Evolutionary conservation across 129 eudicot species (phyloP).

Genomic region (Chrysanthemum lavandulifolium): DNA sequence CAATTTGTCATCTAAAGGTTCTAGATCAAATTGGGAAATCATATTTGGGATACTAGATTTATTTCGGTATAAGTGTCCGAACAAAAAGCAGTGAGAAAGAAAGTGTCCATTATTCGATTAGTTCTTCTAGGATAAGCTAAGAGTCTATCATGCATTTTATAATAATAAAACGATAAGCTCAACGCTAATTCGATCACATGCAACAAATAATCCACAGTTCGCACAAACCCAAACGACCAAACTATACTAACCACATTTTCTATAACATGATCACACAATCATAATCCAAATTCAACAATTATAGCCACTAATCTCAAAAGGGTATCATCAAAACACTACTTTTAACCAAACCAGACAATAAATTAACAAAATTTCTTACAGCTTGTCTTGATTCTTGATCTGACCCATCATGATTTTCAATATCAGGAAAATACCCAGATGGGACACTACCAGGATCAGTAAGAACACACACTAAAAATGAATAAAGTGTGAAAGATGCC

Average conservation of each 20-base stretch:
- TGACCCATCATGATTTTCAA: slow-evolving; percentile 51
- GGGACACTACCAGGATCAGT: slow-evolving; percentile 81
- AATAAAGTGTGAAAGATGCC: slow-evolving; percentile 49
- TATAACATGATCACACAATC: neutral
- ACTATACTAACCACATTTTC: neutral
- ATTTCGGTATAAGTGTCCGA: too few relatives aligned
- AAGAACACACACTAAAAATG: slow-evolving; percentile 60
- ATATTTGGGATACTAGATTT: too few relatives aligned
- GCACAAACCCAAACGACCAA: neutral
- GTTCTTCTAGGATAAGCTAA: too few relatives aligned
- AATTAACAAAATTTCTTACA: slow-evolving; percentile 40
- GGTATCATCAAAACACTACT: neutral
- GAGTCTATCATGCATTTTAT: too few relatives aligned
- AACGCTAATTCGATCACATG: too few relatives aligned
- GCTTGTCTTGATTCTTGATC: slow-evolving; percentile 58
- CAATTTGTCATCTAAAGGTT: too few relatives aligned
- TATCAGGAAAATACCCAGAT: slow-evolving; percentile 70
- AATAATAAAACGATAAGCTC: too few relatives aligned
- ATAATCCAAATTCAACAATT: slow-evolving; percentile 4
- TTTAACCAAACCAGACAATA: neutral
- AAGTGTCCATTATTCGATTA: too few relatives aligned
- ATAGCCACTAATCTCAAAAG: neutral
- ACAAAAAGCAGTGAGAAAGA: too few relatives aligned
- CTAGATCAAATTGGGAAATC: too few relatives aligned
- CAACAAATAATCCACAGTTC: too few relatives aligned